Evolutionary conservation across 305 asterid species (phyloP), one percentile per base, ranked within the genome.

Genomic region (Rubia peregrina): DNA sequence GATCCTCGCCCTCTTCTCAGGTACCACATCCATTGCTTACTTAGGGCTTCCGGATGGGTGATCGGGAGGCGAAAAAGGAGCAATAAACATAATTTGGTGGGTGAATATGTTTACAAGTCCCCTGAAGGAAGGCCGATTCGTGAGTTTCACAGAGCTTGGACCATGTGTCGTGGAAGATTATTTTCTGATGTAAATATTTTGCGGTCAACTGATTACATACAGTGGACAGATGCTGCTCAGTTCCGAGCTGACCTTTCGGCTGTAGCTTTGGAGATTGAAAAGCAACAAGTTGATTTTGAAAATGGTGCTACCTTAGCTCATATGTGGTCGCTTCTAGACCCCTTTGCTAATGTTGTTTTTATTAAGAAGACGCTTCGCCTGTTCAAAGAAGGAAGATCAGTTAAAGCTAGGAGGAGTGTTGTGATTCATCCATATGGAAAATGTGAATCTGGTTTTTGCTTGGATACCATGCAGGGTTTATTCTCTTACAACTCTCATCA

Each of bases 1-100:
- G 95, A 90, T 77, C 98, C 97, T 46, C 98, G 99, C n/a, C 95
- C 99, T 76, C 87, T 94, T 80, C 94, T 94, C 56, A 92, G 99
- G 71, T 90, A 94, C 86, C 95, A 94, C 80, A 80, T 88, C 85
- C 78, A 86, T 80, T 96, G 88, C 68, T 86, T 94, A 77, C 91
- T 91, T 75, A 83, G 85, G 82, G 91, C 95, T 68, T 86, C 92
- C 26, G 96, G 97, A 64, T 94, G 99, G 99, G 86, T 85, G 78
- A 79, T 94, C 72, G 99, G 99, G 67, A 94, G 97, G 85, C 97
- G 98, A 62, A 90, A 74, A 86, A 86, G 99, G 78, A 85, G 83
- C 81, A 85, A 80, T 79, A 91, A 90, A 74, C 89, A 83, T 67
- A 87, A 87, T 68, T 89, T 92, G 82, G 85, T 83, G 51, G 99